Base-by-base conservation (phyloP, 768 basidiomycete genomes). In the Mycena floridula region DNA sequence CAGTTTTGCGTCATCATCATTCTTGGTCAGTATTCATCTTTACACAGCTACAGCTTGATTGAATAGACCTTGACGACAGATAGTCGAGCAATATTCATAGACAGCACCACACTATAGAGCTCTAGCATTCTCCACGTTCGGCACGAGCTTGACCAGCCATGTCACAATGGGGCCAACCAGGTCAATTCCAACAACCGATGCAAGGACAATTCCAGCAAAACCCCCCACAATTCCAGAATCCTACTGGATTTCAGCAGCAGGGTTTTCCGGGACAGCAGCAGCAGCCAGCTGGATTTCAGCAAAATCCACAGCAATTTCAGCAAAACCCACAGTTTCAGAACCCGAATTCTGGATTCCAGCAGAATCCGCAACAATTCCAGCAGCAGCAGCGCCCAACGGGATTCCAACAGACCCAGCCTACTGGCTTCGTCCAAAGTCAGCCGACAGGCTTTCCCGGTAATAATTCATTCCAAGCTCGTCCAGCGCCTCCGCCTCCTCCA, bases 191-290 rank as follows among this genome's bases (percentile, higher is more conserved):
- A n/a, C n/a, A n/a, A n/a, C n/a, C n/a, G n/a, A n/a, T n/a, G n/a
- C n/a, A n/a, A n/a, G n/a, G n/a, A n/a, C 68, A 68, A 49, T 64
- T 63, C 46, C 73, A 72, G 25, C 50, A 50, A 26, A 49, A 46
- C 37, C 50, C 53, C 9, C n/a, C n/a, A n/a, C 50, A 48, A 41
- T 46, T 65, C 57, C 46, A 53, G 47, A 38, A 50, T 50, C 51
- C 40, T 50, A 54, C 25, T 47, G 65, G 71, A 23, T 71, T 80
- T 9, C 88, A 89, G 66, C 76, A 68, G 30, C 85, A 86, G 18
- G 83, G 74, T 1, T 76, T 73, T 52, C 66, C 70, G 45, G 64
- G 54, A 27, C 71, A 68, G 59, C 64, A 59, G 7, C 63, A 37
- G 26, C 43, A 12, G 20, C 40, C n/a, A n/a, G n/a, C n/a, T n/a